Percentiles rank a stretch among this genome's conserved stretches.
phyloP scores from a whole-genome alignment of 1,284 basidiomycete species.

The Polyporus tsugae region DNA sequence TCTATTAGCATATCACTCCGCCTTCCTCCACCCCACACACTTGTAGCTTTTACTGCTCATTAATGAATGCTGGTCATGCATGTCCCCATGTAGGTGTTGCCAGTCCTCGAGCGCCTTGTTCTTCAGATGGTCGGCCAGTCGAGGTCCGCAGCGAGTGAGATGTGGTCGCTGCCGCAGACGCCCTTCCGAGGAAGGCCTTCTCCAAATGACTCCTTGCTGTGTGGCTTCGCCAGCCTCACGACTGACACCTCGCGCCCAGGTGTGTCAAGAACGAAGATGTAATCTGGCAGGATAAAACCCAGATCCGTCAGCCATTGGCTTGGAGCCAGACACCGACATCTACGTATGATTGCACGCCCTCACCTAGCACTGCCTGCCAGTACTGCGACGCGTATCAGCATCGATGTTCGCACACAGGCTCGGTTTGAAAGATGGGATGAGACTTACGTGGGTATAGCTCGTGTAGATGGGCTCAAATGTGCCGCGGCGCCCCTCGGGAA shows the following conservation, averaged over 20 bases:
- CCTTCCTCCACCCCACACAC: constrained; percentile 20
- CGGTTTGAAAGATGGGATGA: background rate
- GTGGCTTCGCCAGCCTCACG: constrained; percentile 71
- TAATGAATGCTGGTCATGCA: constrained; percentile 25
- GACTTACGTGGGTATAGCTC: constrained; percentile 65
- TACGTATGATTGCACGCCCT: constrained; percentile 15
- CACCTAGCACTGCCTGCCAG: constrained; percentile 85
- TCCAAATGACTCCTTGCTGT: constrained; percentile 66
- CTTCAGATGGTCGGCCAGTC: constrained; percentile 39
- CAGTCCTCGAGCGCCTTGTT: background rate
- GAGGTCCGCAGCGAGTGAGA: constrained; percentile 74
- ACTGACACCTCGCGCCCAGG: constrained; percentile 53
- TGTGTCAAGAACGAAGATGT: constrained; percentile 79
- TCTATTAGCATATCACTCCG: constrained; percentile 30
- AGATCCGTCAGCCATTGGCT: background rate
- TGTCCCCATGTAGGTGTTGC: background rate
- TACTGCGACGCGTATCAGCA: constrained; percentile 49
- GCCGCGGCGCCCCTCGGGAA: constrained; percentile 55
- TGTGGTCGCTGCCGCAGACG: constrained; percentile 89
- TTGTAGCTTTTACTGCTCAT: constrained; percentile 32
- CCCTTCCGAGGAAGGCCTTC: constrained; percentile 83
- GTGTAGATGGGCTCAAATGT: constrained; percentile 82
- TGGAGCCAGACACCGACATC: background rate
- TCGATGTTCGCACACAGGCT: background rate
- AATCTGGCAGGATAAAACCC: constrained; percentile 61